Evolutionary conservation across 1,284 basidiomycete species (phyloP), one percentile per base, ranked within the genome.

Genomic region (Bondarzewia mesenterica): DNA sequence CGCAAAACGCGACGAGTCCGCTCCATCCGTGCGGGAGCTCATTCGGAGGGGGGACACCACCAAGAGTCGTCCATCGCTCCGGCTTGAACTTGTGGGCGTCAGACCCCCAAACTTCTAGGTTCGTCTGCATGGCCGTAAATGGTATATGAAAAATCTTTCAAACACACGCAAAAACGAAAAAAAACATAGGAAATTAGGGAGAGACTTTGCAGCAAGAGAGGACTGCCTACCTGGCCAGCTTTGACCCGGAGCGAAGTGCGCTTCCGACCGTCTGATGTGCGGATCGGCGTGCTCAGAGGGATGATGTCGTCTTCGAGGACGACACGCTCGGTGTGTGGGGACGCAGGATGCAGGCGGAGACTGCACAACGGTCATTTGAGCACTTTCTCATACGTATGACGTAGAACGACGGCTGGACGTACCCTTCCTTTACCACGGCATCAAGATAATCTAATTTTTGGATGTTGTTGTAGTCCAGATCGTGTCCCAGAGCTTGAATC

Each of bases 381-480:
- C 25, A 22, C 10, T 5, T 7, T 25, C n/a, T 14, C 1, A 21
- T n/a, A n/a, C n/a, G 29, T 6, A 15, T 5, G n/a, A 47, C 37
- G 12, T n/a, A 16, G 22, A 47, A 44, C 8, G 40, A 44, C 35
- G 43, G 46, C 29, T 14, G 5, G 27, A 36, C 39, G 25, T 27
- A 54, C 51, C 40, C 46, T 44, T 52, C 46, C 42, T 60, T 61
- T 43, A 58, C 42, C 20, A 66, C 60, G 5, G 61, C 61, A 35
- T 63, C 62, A 7, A 66, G 53, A 47, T 59, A 61, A 1, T 60
- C 61, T 22, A 63, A 53, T 20, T 55, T 58, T 49, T 54, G 54
- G 45, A 59, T 54, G 42, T 65, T 60, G 15, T 64, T 63, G 44
- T 60, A 63, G 10, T 57, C 59, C 2, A 62, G 58, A 42, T 65